A percentile compares a stretch with the other conserved stretches of the same genome.
Evolutionary conservation across 768 basidiomycete species (phyloP).

Genomic region (Gymnopilus dilepis): DNA sequence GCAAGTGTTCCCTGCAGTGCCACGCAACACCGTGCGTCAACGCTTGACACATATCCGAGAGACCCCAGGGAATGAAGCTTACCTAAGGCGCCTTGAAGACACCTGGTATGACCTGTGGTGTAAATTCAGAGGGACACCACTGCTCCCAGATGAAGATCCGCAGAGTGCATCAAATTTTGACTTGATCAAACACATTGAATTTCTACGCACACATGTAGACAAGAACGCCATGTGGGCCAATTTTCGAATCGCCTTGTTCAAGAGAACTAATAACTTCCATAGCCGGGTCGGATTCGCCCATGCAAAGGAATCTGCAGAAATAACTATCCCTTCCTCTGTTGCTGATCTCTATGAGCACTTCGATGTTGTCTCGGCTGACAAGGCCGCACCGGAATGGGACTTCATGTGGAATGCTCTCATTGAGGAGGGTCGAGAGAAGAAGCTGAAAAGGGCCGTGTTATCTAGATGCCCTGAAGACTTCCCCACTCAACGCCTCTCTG

Average conservation of each 20-base stretch:
- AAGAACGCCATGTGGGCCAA: constrained; percentile 82
- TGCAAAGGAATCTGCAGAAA: constrained; percentile 38
- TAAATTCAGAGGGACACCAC: constrained; percentile 66
- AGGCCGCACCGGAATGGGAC: constrained; percentile 59
- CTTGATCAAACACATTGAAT: constrained; percentile 79
- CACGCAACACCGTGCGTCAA: constrained; percentile 72
- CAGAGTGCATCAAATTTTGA: constrained; percentile 75
- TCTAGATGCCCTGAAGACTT: constrained; percentile 47
- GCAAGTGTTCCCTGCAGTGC: constrained; percentile 82
- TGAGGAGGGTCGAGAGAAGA: constrained; percentile 79
- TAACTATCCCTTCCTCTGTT: constrained; percentile 47
- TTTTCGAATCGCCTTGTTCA: constrained; percentile 10
- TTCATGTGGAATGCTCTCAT: constrained; percentile 75
- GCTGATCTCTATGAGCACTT: constrained; percentile 50
- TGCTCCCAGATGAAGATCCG: constrained; percentile 75
- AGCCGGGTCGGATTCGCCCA: constrained; percentile 72
- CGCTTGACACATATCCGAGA: constrained; percentile 67
- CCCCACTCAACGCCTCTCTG: constrained; percentile 31
- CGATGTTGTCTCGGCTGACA: constrained; percentile 53
- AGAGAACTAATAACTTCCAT: constrained; percentile 17
- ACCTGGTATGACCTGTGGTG: constrained; percentile 83
- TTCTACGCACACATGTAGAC: constrained; percentile 80
- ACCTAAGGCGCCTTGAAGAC: constrained; percentile 79
- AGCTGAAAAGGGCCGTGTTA: constrained; percentile 62
- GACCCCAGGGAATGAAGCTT: constrained; percentile 69